A percentile compares a stretch with the other conserved stretches of the same genome.
These are phyloP conservation scores for Nymphaea thermarum DNA, from an alignment of 164 flowering plant species.

Conservation along the genomic window DNA sequence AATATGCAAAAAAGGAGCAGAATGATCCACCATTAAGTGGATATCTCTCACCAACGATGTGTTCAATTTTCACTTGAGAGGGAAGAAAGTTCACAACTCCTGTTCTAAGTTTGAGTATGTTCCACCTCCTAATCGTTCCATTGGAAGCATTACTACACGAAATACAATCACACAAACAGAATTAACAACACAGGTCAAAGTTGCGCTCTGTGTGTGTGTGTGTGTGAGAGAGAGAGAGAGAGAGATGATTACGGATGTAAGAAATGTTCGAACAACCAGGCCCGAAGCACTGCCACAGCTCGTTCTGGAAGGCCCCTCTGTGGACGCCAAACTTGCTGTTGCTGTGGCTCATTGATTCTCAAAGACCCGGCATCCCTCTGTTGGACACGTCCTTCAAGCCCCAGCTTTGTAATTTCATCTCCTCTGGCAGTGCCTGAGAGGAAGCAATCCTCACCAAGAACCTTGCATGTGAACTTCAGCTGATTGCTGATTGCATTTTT, in stretches of 20 bases:
- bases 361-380: conserved; percentile 12
- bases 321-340: conserved; percentile 75
- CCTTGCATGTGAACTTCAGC: conserved; percentile 1
- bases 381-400: not conserved
- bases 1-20: too few relatives aligned
- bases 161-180: too few relatives aligned
- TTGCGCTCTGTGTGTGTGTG: not conserved
- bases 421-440: conserved; percentile 1
- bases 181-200: too few relatives aligned
- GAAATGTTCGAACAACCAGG: conserved; percentile 87
- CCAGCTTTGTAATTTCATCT: conserved; percentile 6
- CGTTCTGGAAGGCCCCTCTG: conserved; percentile 91
- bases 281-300: conserved; percentile 68
- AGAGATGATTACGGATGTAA: conserved; percentile 66
- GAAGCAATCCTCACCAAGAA: conserved; percentile 10
- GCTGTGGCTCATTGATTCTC: conserved; percentile 28
- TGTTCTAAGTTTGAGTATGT: too few relatives aligned
- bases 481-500: conserved; percentile 10
- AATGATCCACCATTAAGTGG: too few relatives aligned
- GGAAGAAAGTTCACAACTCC: too few relatives aligned
- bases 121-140: too few relatives aligned
- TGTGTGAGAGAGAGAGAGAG: conserved; percentile 1
- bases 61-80: too few relatives aligned
- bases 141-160: too few relatives aligned
- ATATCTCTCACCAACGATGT: too few relatives aligned